phyloP scores from a whole-genome alignment of 352 stramenopile species.

The Phytophthora pseudosyringae region DNA sequence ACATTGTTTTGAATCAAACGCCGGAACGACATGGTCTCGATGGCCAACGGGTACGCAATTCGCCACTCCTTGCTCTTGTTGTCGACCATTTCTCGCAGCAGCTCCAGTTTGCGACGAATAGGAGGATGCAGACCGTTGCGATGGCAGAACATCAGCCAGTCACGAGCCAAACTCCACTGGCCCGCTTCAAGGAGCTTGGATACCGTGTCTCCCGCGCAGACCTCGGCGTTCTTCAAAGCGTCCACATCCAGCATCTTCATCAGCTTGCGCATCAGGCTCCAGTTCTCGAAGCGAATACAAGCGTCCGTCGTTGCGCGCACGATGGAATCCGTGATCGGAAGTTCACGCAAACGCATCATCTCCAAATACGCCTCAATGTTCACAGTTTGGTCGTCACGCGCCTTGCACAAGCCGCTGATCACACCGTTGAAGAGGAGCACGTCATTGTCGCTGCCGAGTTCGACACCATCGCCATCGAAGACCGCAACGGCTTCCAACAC shows the following conservation, averaged over 20 bases:
- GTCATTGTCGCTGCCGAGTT: conserved; percentile 38
- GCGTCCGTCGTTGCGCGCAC: conserved; percentile 75
- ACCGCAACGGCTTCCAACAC: conserved; percentile 36
- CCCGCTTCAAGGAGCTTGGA: conserved; percentile 78
- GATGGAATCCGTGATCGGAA: conserved; percentile 79
- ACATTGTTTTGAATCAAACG: conserved; percentile 69
- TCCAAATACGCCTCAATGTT: conserved; percentile 70
- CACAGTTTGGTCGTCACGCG: conserved; percentile 67
- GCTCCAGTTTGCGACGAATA: conserved; percentile 71
- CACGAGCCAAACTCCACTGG: conserved; percentile 54
- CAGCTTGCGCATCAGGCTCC: conserved; percentile 56
- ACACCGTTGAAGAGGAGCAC: conserved; percentile 78
- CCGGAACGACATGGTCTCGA: conserved; percentile 76
- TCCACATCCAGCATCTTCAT: conserved; percentile 56
- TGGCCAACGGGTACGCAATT: conserved; percentile 75
- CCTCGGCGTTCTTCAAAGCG: conserved; percentile 57
- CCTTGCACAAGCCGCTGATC: conserved; percentile 83
- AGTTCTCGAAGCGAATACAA: conserved; percentile 73
- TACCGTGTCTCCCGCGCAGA: conserved; percentile 76
- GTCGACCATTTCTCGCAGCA: conserved; percentile 47
- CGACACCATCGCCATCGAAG: conserved; percentile 35
- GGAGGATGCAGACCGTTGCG: conserved; percentile 56
- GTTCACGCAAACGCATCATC: conserved; percentile 51
- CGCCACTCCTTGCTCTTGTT: conserved; percentile 62
- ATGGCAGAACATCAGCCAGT: conserved; percentile 66